Percentiles rank a stretch among this genome's conserved stretches.
Conservation (phyloP, 2,329 filamentous ascomycete genomes). For the Ophiostoma ulmi region DNA sequence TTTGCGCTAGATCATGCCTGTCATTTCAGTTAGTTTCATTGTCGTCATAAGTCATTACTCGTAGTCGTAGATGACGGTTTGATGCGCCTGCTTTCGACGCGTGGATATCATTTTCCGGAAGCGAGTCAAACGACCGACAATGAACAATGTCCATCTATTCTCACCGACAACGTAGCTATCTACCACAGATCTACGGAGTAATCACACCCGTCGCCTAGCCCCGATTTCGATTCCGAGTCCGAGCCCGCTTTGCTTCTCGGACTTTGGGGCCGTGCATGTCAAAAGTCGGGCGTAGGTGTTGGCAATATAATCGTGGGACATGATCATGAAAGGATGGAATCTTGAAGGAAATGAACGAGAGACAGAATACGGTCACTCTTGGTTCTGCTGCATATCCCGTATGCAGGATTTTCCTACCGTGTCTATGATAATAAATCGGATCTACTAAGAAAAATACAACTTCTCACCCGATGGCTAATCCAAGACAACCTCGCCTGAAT, state of each 20-base stretch:
- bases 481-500: neutral
- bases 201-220: neutral
- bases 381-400: neutral
- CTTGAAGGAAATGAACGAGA: too few species aligned
- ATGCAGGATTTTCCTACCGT: neutral
- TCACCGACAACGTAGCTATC: too few species aligned
- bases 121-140: too few species aligned
- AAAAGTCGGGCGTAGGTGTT: too few species aligned
- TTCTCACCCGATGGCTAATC: neutral
- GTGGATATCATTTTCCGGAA: too few species aligned
- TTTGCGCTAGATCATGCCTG: neutral
- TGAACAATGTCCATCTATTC: too few species aligned
- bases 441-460: neutral
- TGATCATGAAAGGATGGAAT: too few species aligned
- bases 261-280: neutral
- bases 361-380: neutral
- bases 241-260: neutral
- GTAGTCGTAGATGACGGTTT: too few species aligned
- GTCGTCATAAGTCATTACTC: neutral
- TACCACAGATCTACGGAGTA: neutral
- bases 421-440: neutral
- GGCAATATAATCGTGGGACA: too few species aligned
- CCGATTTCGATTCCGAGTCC: neutral
- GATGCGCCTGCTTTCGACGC: neutral
- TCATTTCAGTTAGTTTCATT: neutral